Evolutionary conservation across 163 green algal species (phyloP), one percentile per base, ranked within the genome.

Genomic region (Scenedesmus sp.): DNA sequence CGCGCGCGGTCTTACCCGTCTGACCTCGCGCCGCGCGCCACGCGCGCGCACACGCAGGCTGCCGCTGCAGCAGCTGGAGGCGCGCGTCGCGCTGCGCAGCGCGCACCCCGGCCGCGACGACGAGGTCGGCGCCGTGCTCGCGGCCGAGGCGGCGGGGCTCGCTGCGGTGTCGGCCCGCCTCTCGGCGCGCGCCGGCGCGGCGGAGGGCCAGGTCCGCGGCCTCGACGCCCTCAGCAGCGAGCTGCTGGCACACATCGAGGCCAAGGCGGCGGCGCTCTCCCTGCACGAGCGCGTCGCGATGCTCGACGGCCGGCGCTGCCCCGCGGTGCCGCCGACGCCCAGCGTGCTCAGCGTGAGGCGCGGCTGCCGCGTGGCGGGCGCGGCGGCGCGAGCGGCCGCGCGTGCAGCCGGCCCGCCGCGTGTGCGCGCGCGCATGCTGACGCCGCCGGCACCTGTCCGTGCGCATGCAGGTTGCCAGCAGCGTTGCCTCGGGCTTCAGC

Each of bases 401-500:
- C n/a, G n/a, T n/a, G n/a, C n/a, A n/a, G n/a, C n/a, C n/a, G n/a
- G n/a, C n/a, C n/a, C n/a, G n/a, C n/a, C n/a, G n/a, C n/a, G n/a
- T n/a, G n/a, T n/a, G n/a, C n/a, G 54, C 58, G 11, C 33, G 11
- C 33, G 24, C 36, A 6, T 60, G 26, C 63, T 47, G 15, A 15
- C 45, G 1, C 26, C 51, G 54, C 62, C 53, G 14, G 45, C 31
- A 44, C 24, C 31, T n/a, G n/a, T n/a, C n/a, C n/a, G n/a, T n/a
- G n/a, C n/a, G 15, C 56, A 24, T 29, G 39, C 74, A 81, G 62
- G 74, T 75, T 22, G 70, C 62, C 63, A 81, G 74, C 74, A 81
- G 62, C 64, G 50, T 74, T 13, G 60, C 20, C 7, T 81, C 74
- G n/a, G 74, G 74, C 1, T 81, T 75, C 63, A 63, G 36, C 51